Base-by-base conservation (phyloP, 1,284 basidiomycete species). In the Trametes pubescens region DNA sequence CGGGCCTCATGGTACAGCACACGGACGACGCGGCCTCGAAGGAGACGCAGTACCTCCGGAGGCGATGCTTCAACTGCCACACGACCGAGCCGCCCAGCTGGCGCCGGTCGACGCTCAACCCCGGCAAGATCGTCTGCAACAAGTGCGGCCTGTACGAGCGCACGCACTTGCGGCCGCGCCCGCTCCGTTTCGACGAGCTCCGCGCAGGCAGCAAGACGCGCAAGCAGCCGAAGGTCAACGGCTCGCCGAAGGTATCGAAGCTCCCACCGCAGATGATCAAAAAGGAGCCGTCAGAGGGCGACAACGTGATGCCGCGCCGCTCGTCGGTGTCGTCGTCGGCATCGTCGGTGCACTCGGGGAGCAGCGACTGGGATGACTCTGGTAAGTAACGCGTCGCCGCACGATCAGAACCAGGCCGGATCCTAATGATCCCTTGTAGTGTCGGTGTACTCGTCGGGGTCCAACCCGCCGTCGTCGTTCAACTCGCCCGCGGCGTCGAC, bases 111-210 rank as follows among this genome's bases (percentile, higher is more conserved):
- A 94, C 92, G 8, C 87, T 94, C 73, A 93, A 92, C 77, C 91
- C 91, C 2, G 92, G 92, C 68, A 94, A 94, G 79, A 94, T 94
- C 73, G 92, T 94, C 58, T 94, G 92, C 84, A 94, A 94, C 84
- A 94, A 94, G 81, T 94, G 92, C 69, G 92, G 92, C 21, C 82
- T 94, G 44, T 94, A 94, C 75, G 92, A 94, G 77, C 90, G 92
- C 72, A 94, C 92, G 14, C 92, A 94, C 69, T 75, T 93, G 65
- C 86, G 92, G 34, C 86, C 92, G 8, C 84, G 92, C 16, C 92
- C 92, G 14, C 82, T 92, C 26, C 88, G 92, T 59, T 93, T 94
- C 70, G 92, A 94, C 76, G 92, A 94, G 77, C 83, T 94, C 43
- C 86, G 92, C 4, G 88, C 91, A 0, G 91, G 91, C 11, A 90